Conservation (phyloP, 257 asterid genomes). For the Leonotis leonurus region DNA sequence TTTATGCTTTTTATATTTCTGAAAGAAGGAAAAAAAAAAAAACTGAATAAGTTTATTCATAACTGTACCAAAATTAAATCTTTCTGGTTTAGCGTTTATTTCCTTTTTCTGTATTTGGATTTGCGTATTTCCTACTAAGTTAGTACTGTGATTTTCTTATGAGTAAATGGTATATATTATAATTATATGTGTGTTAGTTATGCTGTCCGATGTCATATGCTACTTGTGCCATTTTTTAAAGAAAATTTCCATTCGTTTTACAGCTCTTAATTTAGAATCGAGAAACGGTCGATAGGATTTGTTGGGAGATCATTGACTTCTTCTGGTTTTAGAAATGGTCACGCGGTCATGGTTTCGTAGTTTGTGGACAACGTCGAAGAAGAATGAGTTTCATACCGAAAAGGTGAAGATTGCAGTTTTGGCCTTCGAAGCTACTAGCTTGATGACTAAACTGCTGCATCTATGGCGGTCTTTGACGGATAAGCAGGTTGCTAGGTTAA, state of each 20-base stretch:
- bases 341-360: conserved; percentile 72
- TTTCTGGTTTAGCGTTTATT: background rate
- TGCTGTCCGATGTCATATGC: conserved; percentile 4
- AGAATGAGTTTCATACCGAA: conserved; percentile 34
- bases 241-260: background rate
- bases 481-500: conserved; percentile 53
- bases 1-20: conserved; percentile 2
- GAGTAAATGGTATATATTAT: background rate
- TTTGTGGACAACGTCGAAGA: conserved; percentile 57
- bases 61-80: background rate
- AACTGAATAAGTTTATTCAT: background rate
- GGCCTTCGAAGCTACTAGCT: conserved; percentile 87
- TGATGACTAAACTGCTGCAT: conserved; percentile 76
- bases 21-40: background rate
- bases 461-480: conserved; percentile 80
- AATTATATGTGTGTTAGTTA: conserved; percentile 1
- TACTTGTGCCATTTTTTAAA: conserved; percentile 2
- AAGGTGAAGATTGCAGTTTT: conserved; percentile 60
- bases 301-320: conserved; percentile 9
- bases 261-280: conserved; percentile 19
- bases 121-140: background rate
- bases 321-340: conserved; percentile 46
- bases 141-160: background rate
- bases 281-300: conserved; percentile 20
- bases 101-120: background rate